Base-by-base conservation (phyloP, 768 basidiomycete genomes). In the Termitomyces sp. region DNA sequence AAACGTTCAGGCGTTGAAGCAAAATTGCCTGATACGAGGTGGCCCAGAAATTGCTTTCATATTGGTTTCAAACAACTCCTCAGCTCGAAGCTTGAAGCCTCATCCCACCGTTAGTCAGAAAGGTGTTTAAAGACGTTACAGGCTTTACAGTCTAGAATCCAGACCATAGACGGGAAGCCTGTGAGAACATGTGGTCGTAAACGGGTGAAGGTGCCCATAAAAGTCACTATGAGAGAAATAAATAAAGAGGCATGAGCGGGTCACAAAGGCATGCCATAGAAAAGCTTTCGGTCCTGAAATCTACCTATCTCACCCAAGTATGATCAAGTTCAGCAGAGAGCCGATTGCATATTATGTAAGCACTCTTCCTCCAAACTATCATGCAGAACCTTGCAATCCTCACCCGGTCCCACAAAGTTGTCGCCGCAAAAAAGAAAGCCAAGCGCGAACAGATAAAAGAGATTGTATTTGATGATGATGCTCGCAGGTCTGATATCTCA, bases 391-490 rank as follows among this genome's bases (percentile, higher is more conserved):
- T 85, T 61, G 62, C 78, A 38, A 60, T 76, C 47, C 81, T 91
- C 64, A 89, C 88, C 12, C 76, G 73, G 41, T 83, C 86, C 21
- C 84, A 87, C 70, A 74, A 70, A 31, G 82, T 79, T 47, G 73
- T 86, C 58, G 83, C 85, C 0, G 78, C 84, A 28, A 91, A 91
- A 68, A 86, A 81, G 65, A 80, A 79, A 41, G 82, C 82, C 41
- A 86, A 78, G 61, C 74, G 75, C 55, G 76, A 79, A 1, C 89
- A 94, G 71, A 73, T 94, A 54, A 86, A 87, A 62, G 85, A 93
- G 66, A 71, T 97, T 55, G 64, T 93, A 7, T 97, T 97, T 65
- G 91, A 97, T 67, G 94, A 97, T 42, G 80, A 83, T 38, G 91
- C 91, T 0, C 78, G 94, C 63, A 82, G 83, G 93, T 90, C 51